Evolutionary conservation across 2,329 filamentous ascomycete genomes (phyloP), one percentile per base, ranked within the genome.

Genomic region (Fusarium kyushuense): DNA sequence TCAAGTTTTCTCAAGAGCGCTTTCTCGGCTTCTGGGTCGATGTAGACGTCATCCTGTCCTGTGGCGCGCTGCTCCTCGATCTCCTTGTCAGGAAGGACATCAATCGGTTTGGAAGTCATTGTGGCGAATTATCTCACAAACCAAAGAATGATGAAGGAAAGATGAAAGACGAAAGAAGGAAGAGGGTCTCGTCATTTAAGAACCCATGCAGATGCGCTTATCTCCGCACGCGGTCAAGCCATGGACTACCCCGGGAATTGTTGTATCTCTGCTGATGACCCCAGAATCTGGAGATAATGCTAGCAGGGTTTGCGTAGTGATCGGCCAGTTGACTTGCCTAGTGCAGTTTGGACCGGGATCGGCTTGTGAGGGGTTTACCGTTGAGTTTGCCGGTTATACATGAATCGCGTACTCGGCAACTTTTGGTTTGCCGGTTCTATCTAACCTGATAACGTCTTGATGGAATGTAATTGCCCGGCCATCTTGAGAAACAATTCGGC

Each of bases 1-100:
- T 91, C 89, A 19, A 91, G 87, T 73, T 91, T 90, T 61, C 77
- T 76, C 4, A 87, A 79, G 14, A 90, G 81, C 23, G 58, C 69
- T n/a, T 71, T 71, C 53, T 78, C 76, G 9, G 72, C 73, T 11
- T 49, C 74, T 7, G 70, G 64, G 14, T 78, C 76, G n/a, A 77
- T 76, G 23, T 70, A 71, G 21, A 76, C 59, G 30, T 74, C 72
- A 57, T 66, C 61, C 8, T 60, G 65, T 1, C 47, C 47, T 13
- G 11, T 23, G 1, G 29, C 45, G 36, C 55, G 48, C n/a, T 69
- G 68, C 16, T 71, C 61, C 21, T 74, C 72, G 5, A 72, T 58
- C 17, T 74, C 70, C 47, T 66, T 70, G 35, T 63, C 60, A 17
- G 65, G 52, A 13, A 69, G 41, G 7, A 27, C 45, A 38, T 49